These are phyloP conservation scores for Microdochium paspali DNA, from an alignment of 2,329 filamentous ascomycete species.

Conservation along the genomic window DNA sequence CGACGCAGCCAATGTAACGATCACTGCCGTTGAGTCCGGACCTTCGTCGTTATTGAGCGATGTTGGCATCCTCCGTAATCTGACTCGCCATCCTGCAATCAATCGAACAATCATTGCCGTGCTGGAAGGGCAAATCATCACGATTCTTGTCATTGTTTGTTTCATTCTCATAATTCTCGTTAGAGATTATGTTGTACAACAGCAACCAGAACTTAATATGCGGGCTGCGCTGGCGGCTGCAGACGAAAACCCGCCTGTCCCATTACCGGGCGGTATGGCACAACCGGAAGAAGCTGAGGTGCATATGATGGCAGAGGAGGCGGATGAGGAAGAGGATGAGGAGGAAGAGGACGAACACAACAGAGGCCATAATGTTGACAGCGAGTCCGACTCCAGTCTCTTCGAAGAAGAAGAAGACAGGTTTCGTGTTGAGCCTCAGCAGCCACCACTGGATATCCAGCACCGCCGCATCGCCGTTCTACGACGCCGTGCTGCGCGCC, in stretches of 20 bases:
- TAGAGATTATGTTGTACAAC: slow-evolving; percentile 94
- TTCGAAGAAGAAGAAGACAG: slow-evolving; percentile 7
- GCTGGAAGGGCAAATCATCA: slow-evolving; percentile 90
- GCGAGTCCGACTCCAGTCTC: slow-evolving; percentile 3
- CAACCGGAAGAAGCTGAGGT: slow-evolving; percentile 6
- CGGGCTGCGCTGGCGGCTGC: slow-evolving; percentile 52
- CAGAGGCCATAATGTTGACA: slow-evolving; percentile 1
- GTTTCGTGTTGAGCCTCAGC: slow-evolving; percentile 2
- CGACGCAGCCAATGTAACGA: slow-evolving; percentile 10
- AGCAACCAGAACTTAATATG: slow-evolving; percentile 88
- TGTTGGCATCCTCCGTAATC: slow-evolving; percentile 43
- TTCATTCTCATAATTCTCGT: slow-evolving; percentile 98
- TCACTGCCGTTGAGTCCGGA: slow-evolving; percentile 7
- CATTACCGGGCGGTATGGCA: neutral
- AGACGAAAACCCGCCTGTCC: slow-evolving; percentile 16
- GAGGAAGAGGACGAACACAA: slow-evolving; percentile 1
- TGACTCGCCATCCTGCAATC: slow-evolving; percentile 60
- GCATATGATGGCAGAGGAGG: slow-evolving; percentile 3
- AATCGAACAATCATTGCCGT: slow-evolving; percentile 77
- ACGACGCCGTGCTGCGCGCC: neutral
- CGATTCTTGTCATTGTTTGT: slow-evolving; percentile 77
- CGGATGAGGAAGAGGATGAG: neutral
- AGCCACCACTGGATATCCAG: neutral
- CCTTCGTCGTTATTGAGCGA: slow-evolving; percentile 44
- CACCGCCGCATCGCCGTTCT: neutral